A percentile compares a stretch with the other conserved stretches of the same genome.
phyloP scores from a whole-genome alignment of 345 rosid species.

The Luvunga scandens region DNA sequence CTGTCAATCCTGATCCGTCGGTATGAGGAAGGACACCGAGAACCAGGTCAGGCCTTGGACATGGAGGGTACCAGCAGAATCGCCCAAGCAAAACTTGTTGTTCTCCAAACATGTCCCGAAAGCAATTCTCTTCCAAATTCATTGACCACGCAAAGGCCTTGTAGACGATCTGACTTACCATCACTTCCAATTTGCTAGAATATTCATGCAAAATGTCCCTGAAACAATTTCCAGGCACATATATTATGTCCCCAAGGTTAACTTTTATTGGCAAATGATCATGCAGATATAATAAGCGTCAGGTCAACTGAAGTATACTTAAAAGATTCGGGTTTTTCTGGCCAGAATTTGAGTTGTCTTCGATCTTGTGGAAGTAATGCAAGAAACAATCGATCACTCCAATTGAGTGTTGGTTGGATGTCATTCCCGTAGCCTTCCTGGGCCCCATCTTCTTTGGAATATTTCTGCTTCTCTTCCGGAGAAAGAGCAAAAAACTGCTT shows the following conservation, averaged over 20 bases:
- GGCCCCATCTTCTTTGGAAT: slow-evolving; percentile 42
- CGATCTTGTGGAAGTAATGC: slow-evolving; percentile 44
- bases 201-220: slow-evolving; percentile 44
- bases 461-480: slow-evolving; percentile 52
- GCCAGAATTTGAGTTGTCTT: too few relatives aligned
- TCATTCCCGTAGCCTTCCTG: slow-evolving; percentile 78
- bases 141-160: slow-evolving; percentile 55
- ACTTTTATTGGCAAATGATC: too few relatives aligned
- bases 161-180: slow-evolving; percentile 22
- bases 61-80: slow-evolving; percentile 57
- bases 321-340: slow-evolving; percentile 46
- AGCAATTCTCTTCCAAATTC: slow-evolving; percentile 42
- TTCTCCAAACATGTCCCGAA: slow-evolving; percentile 48
- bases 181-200: slow-evolving; percentile 21
- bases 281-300: too few relatives aligned
- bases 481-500: slow-evolving; percentile 60
- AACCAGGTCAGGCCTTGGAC: slow-evolving; percentile 54
- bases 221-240: background rate
- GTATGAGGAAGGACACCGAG: slow-evolving; percentile 56
- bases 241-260: background rate
- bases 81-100: slow-evolving; percentile 34
- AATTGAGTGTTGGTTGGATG: slow-evolving; percentile 65
- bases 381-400: slow-evolving; percentile 67
- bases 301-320: slow-evolving; percentile 27
- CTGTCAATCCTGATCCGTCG: too few relatives aligned